Base-by-base conservation (phyloP, 2,329 filamentous ascomycete species). In the Coleophoma cylindrospora region DNA sequence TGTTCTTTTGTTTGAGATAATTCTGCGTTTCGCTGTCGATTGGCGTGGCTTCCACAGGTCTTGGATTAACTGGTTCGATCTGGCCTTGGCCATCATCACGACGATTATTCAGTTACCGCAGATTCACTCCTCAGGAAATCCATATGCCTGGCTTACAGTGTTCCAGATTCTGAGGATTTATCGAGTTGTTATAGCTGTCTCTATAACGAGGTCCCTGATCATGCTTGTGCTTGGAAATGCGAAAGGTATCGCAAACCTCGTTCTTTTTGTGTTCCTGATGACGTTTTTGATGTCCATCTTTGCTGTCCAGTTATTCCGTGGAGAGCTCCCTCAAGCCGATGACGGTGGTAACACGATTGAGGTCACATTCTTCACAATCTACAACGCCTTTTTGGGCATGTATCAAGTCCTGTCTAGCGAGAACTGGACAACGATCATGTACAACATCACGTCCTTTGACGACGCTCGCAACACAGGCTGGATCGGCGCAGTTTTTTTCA, bases 391-490 rank as follows among this genome's bases (percentile, higher is more conserved):
- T 64, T 75, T 99, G 14, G 94, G 91, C 50, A 97, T 99, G 91
- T 99, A 99, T 65, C 90, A 96, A 69, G 83, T 99, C 32, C 73
- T 99, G 41, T 96, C 94, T 10, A 96, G 90, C 61, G 94, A 99
- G 66, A 90, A 96, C 63, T 99, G 94, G 94, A 99, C 95, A 0
- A 71, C 72, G 0, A 87, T 96, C 43, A 70, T 99, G 50, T 99
- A 96, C 71, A 83, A 80, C 51, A 83, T 91, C 38, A 95, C 91
- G 0, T 73, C 79, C 6, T 86, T 82, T 60, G 84, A 88, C 10
- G 77, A 76, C 10, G 61, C 65, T 6, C 81, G 76, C 57, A 76
- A 84, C 37, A 95, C 89, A n/a, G 81, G 88, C 9, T 97, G 94
- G 92, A 91, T 97, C 50, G 91, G 89, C 10, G 91, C 92, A 9